These are phyloP conservation scores for Rhododendron williamsianum DNA, from an alignment of 148 eudicot genomes.

Conservation along the genomic window DNA sequence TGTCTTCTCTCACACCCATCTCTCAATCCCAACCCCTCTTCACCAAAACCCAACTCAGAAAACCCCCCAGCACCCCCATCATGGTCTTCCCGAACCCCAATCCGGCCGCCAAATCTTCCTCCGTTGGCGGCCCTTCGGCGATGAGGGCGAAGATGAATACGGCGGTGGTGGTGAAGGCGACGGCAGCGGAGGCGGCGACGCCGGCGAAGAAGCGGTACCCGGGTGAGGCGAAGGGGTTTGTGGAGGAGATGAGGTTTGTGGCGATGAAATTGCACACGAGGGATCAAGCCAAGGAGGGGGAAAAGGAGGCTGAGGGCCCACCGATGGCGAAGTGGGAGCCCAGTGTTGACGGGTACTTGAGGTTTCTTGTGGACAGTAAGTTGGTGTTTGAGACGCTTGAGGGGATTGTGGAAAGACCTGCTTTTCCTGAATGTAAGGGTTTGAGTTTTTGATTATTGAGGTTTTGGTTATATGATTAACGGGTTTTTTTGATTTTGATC, in stretches of 20 bases:
- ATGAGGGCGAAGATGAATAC: constrained; percentile 12
- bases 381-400: constrained; percentile 82
- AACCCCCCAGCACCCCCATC: constrained; percentile 9
- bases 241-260: constrained; percentile 96
- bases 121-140: neutral
- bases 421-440: constrained; percentile 75
- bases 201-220: constrained; percentile 44
- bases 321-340: constrained; percentile 85
- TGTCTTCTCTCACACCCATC: constrained; percentile 47
- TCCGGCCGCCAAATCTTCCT: neutral
- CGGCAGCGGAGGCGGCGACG: constrained; percentile 31
- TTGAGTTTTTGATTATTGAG: neutral
- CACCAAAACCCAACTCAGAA: constrained; percentile 22
- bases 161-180: constrained; percentile 17
- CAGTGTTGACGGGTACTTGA: constrained; percentile 76
- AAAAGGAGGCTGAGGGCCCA: constrained; percentile 53
- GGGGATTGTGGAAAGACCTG: constrained; percentile 57
- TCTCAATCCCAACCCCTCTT: constrained; percentile 26
- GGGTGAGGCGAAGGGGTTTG: constrained; percentile 72
- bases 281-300: constrained; percentile 83
- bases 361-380: constrained; percentile 88
- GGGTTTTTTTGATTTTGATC: neutral
- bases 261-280: constrained; percentile 86
- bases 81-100: constrained; percentile 13
- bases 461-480: neutral